These are phyloP conservation scores for Wakefieldia striispora DNA, from an alignment of 768 basidiomycete genomes.

Conservation along the genomic window DNA sequence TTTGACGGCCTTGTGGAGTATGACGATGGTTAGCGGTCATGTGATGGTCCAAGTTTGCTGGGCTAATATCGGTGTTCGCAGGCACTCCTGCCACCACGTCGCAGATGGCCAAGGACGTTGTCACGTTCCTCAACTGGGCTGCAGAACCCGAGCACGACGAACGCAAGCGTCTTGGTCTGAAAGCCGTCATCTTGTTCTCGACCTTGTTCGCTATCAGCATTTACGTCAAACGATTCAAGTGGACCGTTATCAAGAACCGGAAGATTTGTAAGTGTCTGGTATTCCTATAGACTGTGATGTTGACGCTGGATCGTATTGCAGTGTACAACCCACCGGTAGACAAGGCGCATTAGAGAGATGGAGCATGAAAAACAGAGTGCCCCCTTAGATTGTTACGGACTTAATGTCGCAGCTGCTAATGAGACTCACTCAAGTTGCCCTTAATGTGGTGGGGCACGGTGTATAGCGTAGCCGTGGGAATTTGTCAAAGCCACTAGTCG, in stretches of 20 bases:
- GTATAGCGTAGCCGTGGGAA: constrained; percentile 18
- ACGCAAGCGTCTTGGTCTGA: constrained; percentile 94
- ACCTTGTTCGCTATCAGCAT: constrained; percentile 75
- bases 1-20: constrained; percentile 97
- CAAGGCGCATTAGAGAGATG: constrained; percentile 30
- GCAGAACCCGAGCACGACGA: constrained; percentile 98
- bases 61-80: constrained; percentile 29
- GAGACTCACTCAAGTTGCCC: constrained; percentile 11
- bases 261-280: constrained; percentile 68
- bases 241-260: constrained; percentile 88
- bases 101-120: constrained; percentile 99
- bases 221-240: constrained; percentile 96
- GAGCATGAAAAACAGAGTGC: constrained; percentile 3
- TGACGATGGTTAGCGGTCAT: constrained; percentile 69
- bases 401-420: constrained; percentile 25
- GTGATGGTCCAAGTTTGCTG: not conserved
- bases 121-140: constrained; percentile 94
- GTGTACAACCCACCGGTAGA: constrained; percentile 41
- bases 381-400: constrained; percentile 26
- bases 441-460: not conserved
- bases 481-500: not conserved
- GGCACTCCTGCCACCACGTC: constrained; percentile 95
- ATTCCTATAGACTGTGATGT: not conserved
- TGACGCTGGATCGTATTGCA: constrained; percentile 15
- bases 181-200: constrained; percentile 93